Evolutionary conservation across 345 rosid species (phyloP).

Genomic region (Gossypium rotundifolium): DNA sequence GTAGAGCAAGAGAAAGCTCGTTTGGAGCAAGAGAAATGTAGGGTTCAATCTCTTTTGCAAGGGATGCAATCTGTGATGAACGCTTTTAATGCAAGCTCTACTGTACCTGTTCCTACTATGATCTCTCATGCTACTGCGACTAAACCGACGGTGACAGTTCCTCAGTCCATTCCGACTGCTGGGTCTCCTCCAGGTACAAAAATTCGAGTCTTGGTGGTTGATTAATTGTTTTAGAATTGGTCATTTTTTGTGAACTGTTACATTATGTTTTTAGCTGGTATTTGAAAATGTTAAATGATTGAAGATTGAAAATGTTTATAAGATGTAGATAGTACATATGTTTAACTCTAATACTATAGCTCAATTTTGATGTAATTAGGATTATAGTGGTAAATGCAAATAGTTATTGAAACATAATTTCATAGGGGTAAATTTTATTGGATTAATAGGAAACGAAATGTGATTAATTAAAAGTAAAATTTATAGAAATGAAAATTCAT

Average conservation of each 20-base stretch:
- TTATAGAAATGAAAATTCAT: no score
- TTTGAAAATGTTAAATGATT: not conserved
- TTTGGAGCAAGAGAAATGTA: slow-evolving; percentile 55
- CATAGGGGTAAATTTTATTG: no score
- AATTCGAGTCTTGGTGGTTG: not conserved
- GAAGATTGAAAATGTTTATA: not conserved
- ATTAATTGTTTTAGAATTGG: not conserved
- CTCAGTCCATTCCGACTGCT: slow-evolving; percentile 18
- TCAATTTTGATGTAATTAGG: no score
- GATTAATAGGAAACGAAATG: no score
- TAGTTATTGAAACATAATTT: no score
- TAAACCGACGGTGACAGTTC: slow-evolving; percentile 12
- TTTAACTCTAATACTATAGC: not conserved
- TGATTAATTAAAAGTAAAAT: no score
- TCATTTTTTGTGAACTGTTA: not conserved
- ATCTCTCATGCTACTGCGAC: slow-evolving; percentile 20
- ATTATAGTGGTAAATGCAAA: no score
- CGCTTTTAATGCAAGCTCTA: slow-evolving; percentile 41
- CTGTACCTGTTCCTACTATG: slow-evolving; percentile 21
- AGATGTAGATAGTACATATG: not conserved
- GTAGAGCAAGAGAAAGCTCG: slow-evolving; percentile 57
- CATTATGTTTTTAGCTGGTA: not conserved
- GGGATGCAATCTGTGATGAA: slow-evolving; percentile 77
- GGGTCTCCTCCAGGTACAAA: slow-evolving; percentile 35
- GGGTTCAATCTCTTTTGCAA: slow-evolving; percentile 59